A percentile compares a stretch with the other conserved stretches of the same genome.
Evolutionary conservation across 2,329 filamentous ascomycete species (phyloP).

Genomic region (Alternaria metachromatica): DNA sequence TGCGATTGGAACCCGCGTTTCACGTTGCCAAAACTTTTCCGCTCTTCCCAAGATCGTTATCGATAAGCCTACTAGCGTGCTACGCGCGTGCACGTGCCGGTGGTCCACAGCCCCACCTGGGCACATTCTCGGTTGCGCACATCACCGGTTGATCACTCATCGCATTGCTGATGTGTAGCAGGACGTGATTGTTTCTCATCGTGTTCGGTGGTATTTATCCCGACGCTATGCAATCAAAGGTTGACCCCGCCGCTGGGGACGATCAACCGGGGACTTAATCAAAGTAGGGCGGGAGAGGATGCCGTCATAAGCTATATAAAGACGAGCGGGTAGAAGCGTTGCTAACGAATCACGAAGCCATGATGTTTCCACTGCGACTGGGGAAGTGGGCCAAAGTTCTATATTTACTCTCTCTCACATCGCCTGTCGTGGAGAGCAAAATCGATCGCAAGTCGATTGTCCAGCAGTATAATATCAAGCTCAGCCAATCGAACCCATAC

Average conservation of each 20-base stretch:
- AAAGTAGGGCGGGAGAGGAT: constrained; percentile 12
- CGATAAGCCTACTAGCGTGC: constrained; percentile 27
- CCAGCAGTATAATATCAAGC: constrained; percentile 54
- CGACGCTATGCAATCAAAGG: constrained; percentile 14
- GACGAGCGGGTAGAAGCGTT: constrained; percentile 1
- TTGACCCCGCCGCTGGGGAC: constrained; percentile 25
- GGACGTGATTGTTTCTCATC: background rate
- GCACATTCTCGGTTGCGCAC: background rate
- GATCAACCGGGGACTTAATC: constrained; percentile 31
- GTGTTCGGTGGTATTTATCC: constrained; percentile 11
- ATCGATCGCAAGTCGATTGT: constrained; percentile 42
- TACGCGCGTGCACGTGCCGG: background rate
- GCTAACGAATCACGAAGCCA: background rate
- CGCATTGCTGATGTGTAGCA: background rate
- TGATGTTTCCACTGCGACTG: constrained; percentile 10
- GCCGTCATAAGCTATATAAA: constrained; percentile 4
- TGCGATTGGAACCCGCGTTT: constrained; percentile 3
- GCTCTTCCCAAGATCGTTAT: constrained; percentile 22
- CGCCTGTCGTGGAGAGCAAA: constrained; percentile 12
- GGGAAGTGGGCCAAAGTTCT: constrained; percentile 3
- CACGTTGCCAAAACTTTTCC: constrained; percentile 23
- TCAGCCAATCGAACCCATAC: constrained; percentile 56
- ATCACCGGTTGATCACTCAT: background rate
- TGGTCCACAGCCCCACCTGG: constrained; percentile 2
- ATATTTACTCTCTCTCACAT: constrained; percentile 5